Conservation (phyloP, 805 yeast genomes). For the Metschnikowia gelsemii region DNA sequence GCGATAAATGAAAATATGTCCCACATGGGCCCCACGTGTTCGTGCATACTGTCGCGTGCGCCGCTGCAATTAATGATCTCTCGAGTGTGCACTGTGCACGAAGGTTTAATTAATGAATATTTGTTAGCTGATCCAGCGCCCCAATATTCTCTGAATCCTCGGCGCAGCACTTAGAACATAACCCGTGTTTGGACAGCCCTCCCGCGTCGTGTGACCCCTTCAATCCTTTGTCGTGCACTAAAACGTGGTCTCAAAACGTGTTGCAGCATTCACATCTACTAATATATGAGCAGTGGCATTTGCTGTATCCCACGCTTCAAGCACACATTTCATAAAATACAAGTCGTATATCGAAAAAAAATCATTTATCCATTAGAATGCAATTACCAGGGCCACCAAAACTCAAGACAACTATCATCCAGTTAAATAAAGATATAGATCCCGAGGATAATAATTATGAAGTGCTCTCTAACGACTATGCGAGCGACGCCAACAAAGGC, state of each 20-base stretch:
- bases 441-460: slow-evolving; percentile 43
- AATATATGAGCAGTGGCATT: slow-evolving; percentile 4
- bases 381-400: slow-evolving; percentile 39
- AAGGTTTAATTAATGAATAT: neutral
- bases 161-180: too few relatives aligned
- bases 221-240: neutral
- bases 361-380: neutral
- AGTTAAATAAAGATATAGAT: slow-evolving; percentile 43
- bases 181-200: too few relatives aligned
- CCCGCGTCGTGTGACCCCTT: slow-evolving; percentile 8
- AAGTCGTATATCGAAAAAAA: neutral
- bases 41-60: slow-evolving; percentile 9
- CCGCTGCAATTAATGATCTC: slow-evolving; percentile 6
- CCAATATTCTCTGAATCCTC: neutral
- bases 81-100: neutral
- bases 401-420: slow-evolving; percentile 45
- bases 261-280: neutral
- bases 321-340: neutral
- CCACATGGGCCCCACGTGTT: slow-evolving; percentile 13
- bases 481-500: slow-evolving; percentile 1
- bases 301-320: neutral
- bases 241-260: slow-evolving; percentile 14
- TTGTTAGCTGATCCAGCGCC: neutral
- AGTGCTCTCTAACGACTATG: slow-evolving; percentile 41
- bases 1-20: neutral